These are phyloP conservation scores for Wakefieldia striispora DNA, from an alignment of 768 basidiomycete genomes.

Conservation along the genomic window DNA sequence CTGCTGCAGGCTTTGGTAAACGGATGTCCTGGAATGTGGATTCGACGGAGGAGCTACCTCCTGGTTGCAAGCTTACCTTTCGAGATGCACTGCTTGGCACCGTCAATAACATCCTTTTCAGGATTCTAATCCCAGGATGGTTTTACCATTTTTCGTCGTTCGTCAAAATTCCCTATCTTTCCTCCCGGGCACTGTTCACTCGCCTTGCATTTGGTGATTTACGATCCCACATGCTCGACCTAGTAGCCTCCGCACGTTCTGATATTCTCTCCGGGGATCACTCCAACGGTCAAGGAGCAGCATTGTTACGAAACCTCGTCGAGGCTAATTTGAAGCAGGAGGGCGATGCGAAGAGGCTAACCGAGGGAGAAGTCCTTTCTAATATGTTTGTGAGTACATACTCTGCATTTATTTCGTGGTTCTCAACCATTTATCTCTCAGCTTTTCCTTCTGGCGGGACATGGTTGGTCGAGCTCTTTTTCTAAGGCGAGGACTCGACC, in stretches of 20 bases:
- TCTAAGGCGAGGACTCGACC: neutral
- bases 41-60: constrained; percentile 18
- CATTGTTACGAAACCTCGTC: constrained; percentile 45
- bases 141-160: constrained; percentile 23
- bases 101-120: constrained; percentile 25
- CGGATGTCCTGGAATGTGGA: constrained; percentile 36
- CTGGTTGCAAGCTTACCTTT: constrained; percentile 36
- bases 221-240: constrained; percentile 39
- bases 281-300: too few relatives aligned
- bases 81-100: constrained; percentile 31
- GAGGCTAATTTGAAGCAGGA: constrained; percentile 45
- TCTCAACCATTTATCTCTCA: constrained; percentile 12
- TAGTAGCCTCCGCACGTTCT: constrained; percentile 38
- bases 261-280: constrained; percentile 32
- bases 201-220: constrained; percentile 37
- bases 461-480: constrained; percentile 34
- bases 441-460: constrained; percentile 50
- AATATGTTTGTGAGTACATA: constrained; percentile 43
- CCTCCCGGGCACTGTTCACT: constrained; percentile 28
- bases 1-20: constrained; percentile 42
- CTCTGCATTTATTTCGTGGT: neutral
- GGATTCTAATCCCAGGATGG: constrained; percentile 34
- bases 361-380: constrained; percentile 46
- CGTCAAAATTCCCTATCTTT: constrained; percentile 36
- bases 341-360: constrained; percentile 30